Conservation (phyloP, 768 basidiomycete species). For the Leccinum olivaceopallidum region DNA sequence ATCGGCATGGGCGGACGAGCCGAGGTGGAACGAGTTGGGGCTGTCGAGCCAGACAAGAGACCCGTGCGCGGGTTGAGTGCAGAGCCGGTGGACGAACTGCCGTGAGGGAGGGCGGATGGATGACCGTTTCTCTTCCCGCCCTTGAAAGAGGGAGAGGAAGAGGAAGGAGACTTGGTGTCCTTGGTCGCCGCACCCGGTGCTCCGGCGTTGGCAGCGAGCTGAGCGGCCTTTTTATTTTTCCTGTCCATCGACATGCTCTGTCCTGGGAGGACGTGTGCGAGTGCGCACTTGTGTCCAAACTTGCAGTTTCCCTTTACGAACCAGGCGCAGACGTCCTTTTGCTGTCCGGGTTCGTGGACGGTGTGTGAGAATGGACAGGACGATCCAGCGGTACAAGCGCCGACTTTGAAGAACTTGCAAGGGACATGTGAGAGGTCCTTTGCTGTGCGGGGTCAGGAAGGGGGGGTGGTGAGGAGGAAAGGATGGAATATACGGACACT, state of each 20-base stretch:
- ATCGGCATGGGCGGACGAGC: conserved; percentile 64
- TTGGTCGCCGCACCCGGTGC: conserved; percentile 34
- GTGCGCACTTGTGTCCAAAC: conserved; percentile 81
- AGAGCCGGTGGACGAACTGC: conserved; percentile 10
- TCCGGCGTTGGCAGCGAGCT: conserved; percentile 55
- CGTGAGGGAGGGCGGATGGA: conserved; percentile 17
- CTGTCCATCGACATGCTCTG: conserved; percentile 95
- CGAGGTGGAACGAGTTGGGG: conserved; percentile 56
- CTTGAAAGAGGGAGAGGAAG: conserved; percentile 21
- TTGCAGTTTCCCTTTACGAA: conserved; percentile 93
- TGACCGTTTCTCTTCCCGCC: conserved; percentile 40
- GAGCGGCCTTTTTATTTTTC: conserved; percentile 95
- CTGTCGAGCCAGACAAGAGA: conserved; percentile 58
- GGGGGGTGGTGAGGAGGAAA: conserved; percentile 1
- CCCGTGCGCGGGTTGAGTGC: conserved; percentile 20
- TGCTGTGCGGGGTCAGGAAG: conserved; percentile 39
- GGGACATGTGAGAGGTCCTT: conserved; percentile 96
- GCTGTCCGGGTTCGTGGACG: conserved; percentile 68
- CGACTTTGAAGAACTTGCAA: conserved; percentile 96
- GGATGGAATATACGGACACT: conserved; percentile 25
- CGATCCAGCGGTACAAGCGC: conserved; percentile 90
- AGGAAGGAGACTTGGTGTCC: conserved; percentile 26
- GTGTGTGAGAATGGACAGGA: conserved; percentile 95
- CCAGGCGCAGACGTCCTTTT: conserved; percentile 85
- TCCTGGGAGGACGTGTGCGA: conserved; percentile 92